Conservation (phyloP, 2,329 filamentous ascomycete genomes). For the Fusarium clavum region DNA sequence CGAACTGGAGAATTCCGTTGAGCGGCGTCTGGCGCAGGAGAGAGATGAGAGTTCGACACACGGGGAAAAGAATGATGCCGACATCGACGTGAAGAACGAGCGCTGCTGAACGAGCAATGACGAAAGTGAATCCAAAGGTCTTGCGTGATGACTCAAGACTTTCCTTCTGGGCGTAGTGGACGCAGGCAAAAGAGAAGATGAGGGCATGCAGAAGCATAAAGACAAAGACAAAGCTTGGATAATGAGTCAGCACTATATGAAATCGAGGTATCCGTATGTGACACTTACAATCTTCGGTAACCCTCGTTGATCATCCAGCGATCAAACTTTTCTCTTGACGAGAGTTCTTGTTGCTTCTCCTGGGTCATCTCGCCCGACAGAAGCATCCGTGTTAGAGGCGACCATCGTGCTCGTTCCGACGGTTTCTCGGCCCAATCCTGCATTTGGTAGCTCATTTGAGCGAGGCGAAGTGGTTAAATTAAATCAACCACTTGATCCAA, state of each 20-base stretch:
- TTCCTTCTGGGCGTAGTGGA: constrained; percentile 84
- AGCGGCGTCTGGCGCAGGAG: constrained; percentile 82
- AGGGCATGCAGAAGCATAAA: constrained; percentile 80
- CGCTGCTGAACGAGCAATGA: constrained; percentile 80
- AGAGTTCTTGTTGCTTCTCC: constrained; percentile 76
- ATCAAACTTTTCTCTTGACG: constrained; percentile 78
- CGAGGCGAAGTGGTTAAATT: background rate
- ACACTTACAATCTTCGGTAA: constrained; percentile 79
- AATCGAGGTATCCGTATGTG: background rate
- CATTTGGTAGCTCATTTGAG: constrained; percentile 47
- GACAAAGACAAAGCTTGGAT: constrained; percentile 73
- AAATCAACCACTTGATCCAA: constrained; percentile 1
- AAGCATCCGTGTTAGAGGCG: constrained; percentile 83
- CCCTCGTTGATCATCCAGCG: constrained; percentile 93
- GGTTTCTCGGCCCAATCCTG: constrained; percentile 51
- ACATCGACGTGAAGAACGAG: constrained; percentile 85
- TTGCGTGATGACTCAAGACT: constrained; percentile 73
- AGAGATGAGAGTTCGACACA: constrained; percentile 87
- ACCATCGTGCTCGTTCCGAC: constrained; percentile 83
- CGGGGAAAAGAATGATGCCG: constrained; percentile 81
- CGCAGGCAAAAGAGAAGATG: constrained; percentile 82
- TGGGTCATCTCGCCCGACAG: constrained; percentile 85
- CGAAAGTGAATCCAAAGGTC: constrained; percentile 80
- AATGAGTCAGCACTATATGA: background rate
- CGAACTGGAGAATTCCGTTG: constrained; percentile 88